Base-by-base conservation (phyloP, 371 early-diverging fungal species). In the Syncephalastrum contaminatum region DNA sequence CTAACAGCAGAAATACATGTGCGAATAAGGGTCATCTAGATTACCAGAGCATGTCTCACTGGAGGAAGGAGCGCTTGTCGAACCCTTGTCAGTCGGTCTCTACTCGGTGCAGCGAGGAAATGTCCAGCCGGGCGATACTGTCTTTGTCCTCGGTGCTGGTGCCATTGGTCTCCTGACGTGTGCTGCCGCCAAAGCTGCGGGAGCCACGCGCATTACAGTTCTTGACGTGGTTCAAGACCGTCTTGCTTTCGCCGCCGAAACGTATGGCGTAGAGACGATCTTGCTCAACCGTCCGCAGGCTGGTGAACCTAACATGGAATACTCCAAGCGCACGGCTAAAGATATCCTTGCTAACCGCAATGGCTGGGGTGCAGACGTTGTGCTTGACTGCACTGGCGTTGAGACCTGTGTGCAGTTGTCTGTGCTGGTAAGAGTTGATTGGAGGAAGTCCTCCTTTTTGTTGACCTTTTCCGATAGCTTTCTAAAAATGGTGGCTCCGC, bases 91-190 rank as follows among this genome's bases (percentile, higher is more conserved):
- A 1, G 76, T 79, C 1, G 65, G 72, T 49, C 73, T 71, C 60
- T 65, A 82, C 65, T 66, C 77, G 14, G 73, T 82, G 24, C 59
- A 79, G 25, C 81, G 89, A 53, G 88, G 85, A 19, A 64, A 70
- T 15, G 72, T 79, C 21, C 63, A 79, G 4, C 66, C 87, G 14
- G 92, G 91, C 12, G 86, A 90, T 49, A 68, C 80, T 4, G 77
- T 88, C 10, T 62, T 73, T 20, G 67, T 77, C 49, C 63, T 70
- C 4, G 77, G 77, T 19, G 77, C 72, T 21, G 77, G 77, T 3
- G 70, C 77, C 8, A 59, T 69, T 8, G 77, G 77, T 21, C 62
- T 77, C 47, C 64, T 75, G 47, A 60, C 62, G 0, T 71, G 66
- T 51, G 81, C 81, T 25, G 73, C 72, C 13, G 77, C 77, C 4